Evolutionary conservation across 305 asterid genomes (phyloP), one percentile per base, ranked within the genome.

Genomic region (Fraxinus baroniana): DNA sequence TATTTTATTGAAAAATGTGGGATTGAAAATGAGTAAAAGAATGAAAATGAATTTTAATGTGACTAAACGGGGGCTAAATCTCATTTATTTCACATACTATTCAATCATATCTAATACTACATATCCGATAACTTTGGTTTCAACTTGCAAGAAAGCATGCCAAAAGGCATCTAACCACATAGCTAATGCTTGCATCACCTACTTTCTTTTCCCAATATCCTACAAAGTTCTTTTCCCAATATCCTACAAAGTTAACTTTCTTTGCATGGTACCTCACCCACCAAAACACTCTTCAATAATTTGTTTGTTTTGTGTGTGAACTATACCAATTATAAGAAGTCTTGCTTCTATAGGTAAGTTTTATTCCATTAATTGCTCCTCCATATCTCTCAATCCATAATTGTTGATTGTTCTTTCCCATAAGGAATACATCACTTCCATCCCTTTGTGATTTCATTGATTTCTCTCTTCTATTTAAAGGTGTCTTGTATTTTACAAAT

Each of bases 161-260:
- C 83, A 60, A 57, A 18, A 15, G 46, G 44, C 78, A 60, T 74
- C 82, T 76, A 85, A 84, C 90, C 15, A 84, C 75, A 75, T 83
- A 90, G 88, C 91, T 32, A 81, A 86, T 82, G 81, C 85, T 86
- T 78, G 74, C 90, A 83, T 84, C 90, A 85, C 84, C 30, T 77
- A 83, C 73, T 35, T 60, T 80, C 80, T 76, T 79, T 68, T 62
- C 76, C 82, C 72, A 79, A 77, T 17, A 64, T 80, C 66, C 78
- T 83, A 46, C 12, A 26, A 68, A 26, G 37, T 22, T 84, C 80
- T 76, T 79, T 68, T 62, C 76, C 82, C 72, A 79, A 77, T 17
- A 64, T 80, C 66, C 78, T 83, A 46, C 12, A 26, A 68, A 26
- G 37, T 22, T 84, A 74, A 75, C 90, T 84, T 90, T 85, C 32